Evolutionary conservation across 2,329 filamentous ascomycete species (phyloP), one percentile per base, ranked within the genome.

Genomic region (Trematosphaeria pertusa): DNA sequence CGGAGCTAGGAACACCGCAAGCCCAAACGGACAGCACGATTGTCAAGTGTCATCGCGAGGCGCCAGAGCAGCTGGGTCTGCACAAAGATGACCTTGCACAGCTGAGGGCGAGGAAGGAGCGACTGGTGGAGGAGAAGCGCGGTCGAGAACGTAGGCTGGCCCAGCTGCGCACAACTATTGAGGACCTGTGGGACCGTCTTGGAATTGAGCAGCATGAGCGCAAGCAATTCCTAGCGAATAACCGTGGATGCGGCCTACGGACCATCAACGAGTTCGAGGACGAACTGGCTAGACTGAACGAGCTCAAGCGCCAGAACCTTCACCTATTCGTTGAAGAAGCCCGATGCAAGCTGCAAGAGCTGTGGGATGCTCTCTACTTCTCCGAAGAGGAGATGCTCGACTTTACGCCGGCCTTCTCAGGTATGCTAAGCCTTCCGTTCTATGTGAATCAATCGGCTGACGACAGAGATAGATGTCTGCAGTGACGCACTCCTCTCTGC

Each of bases 341-440:
- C 15, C 84, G 95, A 31, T 89, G 86, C 74, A 90, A 89, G 67
- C 81, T 99, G 9, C 93, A 97, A 71, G 92, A 95, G 65, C 83
- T 99, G 0, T 99, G 95, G 94, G 94, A 99, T 67, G 81, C 85
- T 0, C 77, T 99, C 1, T 97, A 94, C 76, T 92, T 95, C 67
- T 96, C 90, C 0, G 94, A 99, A 69, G 94, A 99, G 64, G 94
- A 99, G 75, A 97, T 97, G 92, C 84, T 97, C 46, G 92, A 97
- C 59, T 99, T 99, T 61, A 94, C 92, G 0, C 94, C 95, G 0
- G 94, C 92, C 32, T 97, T 97, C 70, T 96, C 91, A 35, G 24
- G 24, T 28, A 28, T 12, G 24, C 12, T 28, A 12, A 12, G 12
- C 69, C 69, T 71, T 50, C n/a, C n/a, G n/a, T n/a, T n/a, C n/a